Evolutionary conservation across 2,329 filamentous ascomycete genomes (phyloP).

Genomic region (Ilyonectria mors-panacis): DNA sequence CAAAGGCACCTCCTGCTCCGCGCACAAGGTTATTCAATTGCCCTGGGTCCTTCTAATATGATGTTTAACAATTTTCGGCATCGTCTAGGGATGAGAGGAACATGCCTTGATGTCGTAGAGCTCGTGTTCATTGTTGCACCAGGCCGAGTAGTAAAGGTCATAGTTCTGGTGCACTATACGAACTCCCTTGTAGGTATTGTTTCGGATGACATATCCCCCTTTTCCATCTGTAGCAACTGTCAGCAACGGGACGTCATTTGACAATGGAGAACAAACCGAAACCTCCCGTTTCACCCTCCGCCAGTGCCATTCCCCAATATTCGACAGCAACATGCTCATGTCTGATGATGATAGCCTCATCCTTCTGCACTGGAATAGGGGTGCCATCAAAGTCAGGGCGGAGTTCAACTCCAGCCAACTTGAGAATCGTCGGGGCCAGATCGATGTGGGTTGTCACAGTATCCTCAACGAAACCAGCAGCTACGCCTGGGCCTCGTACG

Average conservation of each 20-base stretch:
- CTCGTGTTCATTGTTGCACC: slow-evolving; percentile 78
- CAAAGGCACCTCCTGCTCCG: not conserved
- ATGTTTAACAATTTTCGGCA: slow-evolving; percentile 28
- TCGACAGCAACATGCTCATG: slow-evolving; percentile 72
- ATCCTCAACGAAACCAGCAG: slow-evolving; percentile 55
- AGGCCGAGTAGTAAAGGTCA: slow-evolving; percentile 76
- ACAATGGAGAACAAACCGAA: slow-evolving; percentile 39
- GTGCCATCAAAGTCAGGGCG: slow-evolving; percentile 70
- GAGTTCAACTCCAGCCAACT: slow-evolving; percentile 57
- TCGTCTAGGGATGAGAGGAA: not conserved
- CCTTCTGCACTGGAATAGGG: slow-evolving; percentile 61
- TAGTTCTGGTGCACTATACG: slow-evolving; percentile 69
- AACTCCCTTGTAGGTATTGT: slow-evolving; percentile 74
- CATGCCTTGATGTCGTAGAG: slow-evolving; percentile 72
- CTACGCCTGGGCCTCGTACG: slow-evolving; percentile 68
- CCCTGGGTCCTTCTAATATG: slow-evolving; percentile 64
- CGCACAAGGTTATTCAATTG: slow-evolving; percentile 64
- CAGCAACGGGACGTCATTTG: slow-evolving; percentile 7
- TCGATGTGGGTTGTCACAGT: slow-evolving; percentile 74
- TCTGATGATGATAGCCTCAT: slow-evolving; percentile 49
- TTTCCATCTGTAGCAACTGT: slow-evolving; percentile 37
- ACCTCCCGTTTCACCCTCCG: slow-evolving; percentile 54
- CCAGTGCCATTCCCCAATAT: slow-evolving; percentile 65
- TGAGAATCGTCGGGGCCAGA: slow-evolving; percentile 72
- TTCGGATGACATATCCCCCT: slow-evolving; percentile 39